These are phyloP conservation scores for Sporodiniella umbellata DNA, from an alignment of 371 early-diverging fungal genomes.

Conservation along the genomic window DNA sequence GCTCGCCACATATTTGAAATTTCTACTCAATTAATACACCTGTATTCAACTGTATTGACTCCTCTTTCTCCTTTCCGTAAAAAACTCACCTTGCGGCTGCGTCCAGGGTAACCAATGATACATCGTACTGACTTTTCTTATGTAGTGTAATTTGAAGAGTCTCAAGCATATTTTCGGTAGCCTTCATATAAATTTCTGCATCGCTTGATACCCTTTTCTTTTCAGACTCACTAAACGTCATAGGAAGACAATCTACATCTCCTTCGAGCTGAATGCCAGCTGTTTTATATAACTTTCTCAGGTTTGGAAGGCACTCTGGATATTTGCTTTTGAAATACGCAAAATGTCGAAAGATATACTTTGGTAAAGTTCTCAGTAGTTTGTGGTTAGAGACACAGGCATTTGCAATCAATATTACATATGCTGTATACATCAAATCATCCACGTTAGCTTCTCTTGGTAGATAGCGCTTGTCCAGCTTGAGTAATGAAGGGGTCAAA, in stretches of 20 bases:
- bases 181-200: conserved; percentile 27
- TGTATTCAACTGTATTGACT: neutral
- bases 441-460: conserved; percentile 68
- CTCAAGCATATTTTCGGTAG: conserved; percentile 24
- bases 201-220: conserved; percentile 15
- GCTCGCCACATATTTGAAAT: conserved; percentile 42
- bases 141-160: conserved; percentile 17
- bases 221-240: conserved; percentile 20
- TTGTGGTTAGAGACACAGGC: conserved; percentile 48
- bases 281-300: conserved; percentile 30
- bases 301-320: conserved; percentile 62
- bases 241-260: conserved; percentile 26
- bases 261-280: conserved; percentile 26
- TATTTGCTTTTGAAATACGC: conserved; percentile 72
- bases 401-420: conserved; percentile 71
- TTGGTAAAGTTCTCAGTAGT: conserved; percentile 27
- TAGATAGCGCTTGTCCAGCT: conserved; percentile 62
- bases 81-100: conserved; percentile 25
- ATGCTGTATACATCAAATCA: conserved; percentile 61
- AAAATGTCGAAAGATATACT: conserved; percentile 60
- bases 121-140: conserved; percentile 4
- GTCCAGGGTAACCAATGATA: conserved; percentile 22
- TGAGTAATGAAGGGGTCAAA: conserved; percentile 56
- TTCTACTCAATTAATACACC: conserved; percentile 12
- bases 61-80: neutral